phyloP scores from a whole-genome alignment of 1,284 basidiomycete genomes.

The Malassezia globosa region DNA sequence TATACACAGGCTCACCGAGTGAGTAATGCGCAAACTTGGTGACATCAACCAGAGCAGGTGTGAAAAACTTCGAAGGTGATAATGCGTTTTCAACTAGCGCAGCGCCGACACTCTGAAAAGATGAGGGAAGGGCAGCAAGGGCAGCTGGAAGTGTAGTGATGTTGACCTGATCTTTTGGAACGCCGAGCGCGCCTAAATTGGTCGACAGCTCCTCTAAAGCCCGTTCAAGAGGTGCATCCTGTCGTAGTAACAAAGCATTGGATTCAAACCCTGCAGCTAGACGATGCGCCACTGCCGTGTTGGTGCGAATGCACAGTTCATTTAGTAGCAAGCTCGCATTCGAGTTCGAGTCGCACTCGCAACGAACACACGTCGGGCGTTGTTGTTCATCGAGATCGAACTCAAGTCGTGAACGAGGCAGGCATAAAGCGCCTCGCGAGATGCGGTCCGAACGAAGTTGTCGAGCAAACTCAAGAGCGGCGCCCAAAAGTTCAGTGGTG shows the following conservation, averaged over 20 bases:
- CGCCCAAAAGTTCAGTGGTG: neutral
- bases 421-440: slow-evolving; percentile 67
- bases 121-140: slow-evolving; percentile 48
- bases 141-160: slow-evolving; percentile 57
- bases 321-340: slow-evolving; percentile 57
- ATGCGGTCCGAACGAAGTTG: slow-evolving; percentile 65
- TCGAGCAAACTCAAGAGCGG: slow-evolving; percentile 50
- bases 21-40: slow-evolving; percentile 93
- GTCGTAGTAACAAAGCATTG: slow-evolving; percentile 82
- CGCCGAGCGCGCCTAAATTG: slow-evolving; percentile 61
- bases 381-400: slow-evolving; percentile 74
- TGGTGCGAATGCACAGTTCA: slow-evolving; percentile 93
- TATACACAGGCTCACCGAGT: slow-evolving; percentile 81
- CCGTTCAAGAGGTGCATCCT: slow-evolving; percentile 82
- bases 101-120: slow-evolving; percentile 60
- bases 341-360: slow-evolving; percentile 60
- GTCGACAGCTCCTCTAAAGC: slow-evolving; percentile 22
- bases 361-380: slow-evolving; percentile 52
- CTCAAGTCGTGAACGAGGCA: slow-evolving; percentile 61
- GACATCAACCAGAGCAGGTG: slow-evolving; percentile 96
- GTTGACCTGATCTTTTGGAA: slow-evolving; percentile 73
- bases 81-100: slow-evolving; percentile 77
- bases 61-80: slow-evolving; percentile 90
- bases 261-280: slow-evolving; percentile 87
- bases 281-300: slow-evolving; percentile 78